Evolutionary conservation across 345 rosid genomes (phyloP).

Genomic region (Moricandia arvensis): DNA sequence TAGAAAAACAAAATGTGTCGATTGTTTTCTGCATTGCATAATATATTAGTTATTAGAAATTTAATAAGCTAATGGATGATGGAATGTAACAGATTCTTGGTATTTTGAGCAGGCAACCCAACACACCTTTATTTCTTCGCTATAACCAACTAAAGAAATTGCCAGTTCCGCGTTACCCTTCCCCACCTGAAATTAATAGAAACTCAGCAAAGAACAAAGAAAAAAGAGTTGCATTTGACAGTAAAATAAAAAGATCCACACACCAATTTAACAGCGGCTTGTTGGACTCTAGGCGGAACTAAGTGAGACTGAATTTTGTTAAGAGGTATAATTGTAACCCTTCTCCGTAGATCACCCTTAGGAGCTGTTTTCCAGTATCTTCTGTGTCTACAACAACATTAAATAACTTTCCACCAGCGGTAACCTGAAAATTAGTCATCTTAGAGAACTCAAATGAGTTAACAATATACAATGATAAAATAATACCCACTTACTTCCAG

Average conservation of each 20-base stretch:
- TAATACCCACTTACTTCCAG: constrained; percentile 61
- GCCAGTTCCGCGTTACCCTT: constrained; percentile 90
- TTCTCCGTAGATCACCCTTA: constrained; percentile 86
- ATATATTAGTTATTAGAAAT: background rate
- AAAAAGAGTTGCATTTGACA: background rate
- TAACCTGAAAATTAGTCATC: constrained; percentile 54
- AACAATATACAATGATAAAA: constrained; percentile 10
- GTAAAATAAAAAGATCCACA: constrained; percentile 19
- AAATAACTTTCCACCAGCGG: constrained; percentile 86
- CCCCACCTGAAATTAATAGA: constrained; percentile 59
- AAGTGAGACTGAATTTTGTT: constrained; percentile 75
- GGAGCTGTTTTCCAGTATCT: constrained; percentile 87
- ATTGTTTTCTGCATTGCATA: background rate
- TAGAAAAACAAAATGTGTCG: background rate
- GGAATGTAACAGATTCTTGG: background rate
- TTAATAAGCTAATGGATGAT: background rate
- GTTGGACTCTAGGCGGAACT: constrained; percentile 62
- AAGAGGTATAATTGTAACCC: constrained; percentile 85
- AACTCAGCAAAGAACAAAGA: constrained; percentile 5
- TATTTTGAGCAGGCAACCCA: constrained; percentile 1
- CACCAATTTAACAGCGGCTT: constrained; percentile 76
- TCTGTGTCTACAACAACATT: constrained; percentile 93
- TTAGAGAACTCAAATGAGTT: constrained; percentile 1
- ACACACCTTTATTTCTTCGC: constrained; percentile 66
- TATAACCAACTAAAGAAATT: constrained; percentile 84